Conservation (phyloP, 495 filamentous ascomycete species). For the Apiosordaria backusii region DNA sequence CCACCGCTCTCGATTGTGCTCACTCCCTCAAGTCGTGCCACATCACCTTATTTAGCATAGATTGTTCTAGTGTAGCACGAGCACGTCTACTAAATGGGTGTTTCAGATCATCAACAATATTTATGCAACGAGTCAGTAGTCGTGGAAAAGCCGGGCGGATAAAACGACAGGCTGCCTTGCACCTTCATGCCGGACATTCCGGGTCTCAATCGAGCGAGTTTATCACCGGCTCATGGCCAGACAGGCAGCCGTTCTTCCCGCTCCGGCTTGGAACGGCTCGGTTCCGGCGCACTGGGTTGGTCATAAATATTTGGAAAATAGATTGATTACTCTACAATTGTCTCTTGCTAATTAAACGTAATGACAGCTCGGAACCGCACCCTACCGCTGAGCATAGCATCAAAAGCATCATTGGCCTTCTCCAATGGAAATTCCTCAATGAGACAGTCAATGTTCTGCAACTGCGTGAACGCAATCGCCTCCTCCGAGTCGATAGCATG, state of each 20-base stretch:
- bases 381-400: constrained; percentile 15
- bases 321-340: neutral
- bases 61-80: no score
- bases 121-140: neutral
- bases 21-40: no score
- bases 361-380: constrained; percentile 18
- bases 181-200: neutral
- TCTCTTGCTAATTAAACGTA: constrained; percentile 1
- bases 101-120: neutral
- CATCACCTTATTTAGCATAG: no score
- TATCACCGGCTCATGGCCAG: no score
- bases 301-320: no score
- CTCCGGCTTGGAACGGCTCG: neutral
- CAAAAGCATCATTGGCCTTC: constrained; percentile 53
- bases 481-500: constrained; percentile 64
- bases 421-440: constrained; percentile 61
- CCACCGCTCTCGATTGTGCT: no score
- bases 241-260: neutral
- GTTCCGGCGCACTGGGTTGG: no score
- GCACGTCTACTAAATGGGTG: neutral
- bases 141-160: neutral
- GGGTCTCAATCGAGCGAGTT: neutral
- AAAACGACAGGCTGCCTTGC: neutral
- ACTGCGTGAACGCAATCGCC: constrained; percentile 57
- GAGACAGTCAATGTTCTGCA: constrained; percentile 58